Evolutionary conservation across 495 filamentous ascomycete species (phyloP).

Genomic region (Astrothelium subdiscretum): DNA sequence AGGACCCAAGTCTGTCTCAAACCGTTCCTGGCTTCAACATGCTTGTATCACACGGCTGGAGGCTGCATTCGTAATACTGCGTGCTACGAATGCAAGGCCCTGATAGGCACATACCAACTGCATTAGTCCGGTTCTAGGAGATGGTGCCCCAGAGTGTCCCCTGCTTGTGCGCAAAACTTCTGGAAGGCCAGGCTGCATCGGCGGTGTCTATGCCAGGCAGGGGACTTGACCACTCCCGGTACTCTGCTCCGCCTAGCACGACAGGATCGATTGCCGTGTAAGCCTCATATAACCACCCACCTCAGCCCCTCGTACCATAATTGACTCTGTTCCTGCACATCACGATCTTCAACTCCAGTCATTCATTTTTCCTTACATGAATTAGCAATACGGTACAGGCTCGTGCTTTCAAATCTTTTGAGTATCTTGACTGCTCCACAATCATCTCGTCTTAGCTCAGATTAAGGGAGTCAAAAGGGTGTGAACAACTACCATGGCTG

Average conservation of each 20-base stretch:
- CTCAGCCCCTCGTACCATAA: neutral
- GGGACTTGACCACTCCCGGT: neutral
- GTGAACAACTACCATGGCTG: constrained; percentile 10
- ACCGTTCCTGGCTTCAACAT: neutral
- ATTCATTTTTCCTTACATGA: neutral
- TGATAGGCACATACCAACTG: neutral
- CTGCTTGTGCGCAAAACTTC: neutral
- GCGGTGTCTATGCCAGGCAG: neutral
- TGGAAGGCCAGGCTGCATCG: neutral
- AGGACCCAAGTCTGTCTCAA: neutral
- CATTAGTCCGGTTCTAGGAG: no score
- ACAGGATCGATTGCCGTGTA: neutral
- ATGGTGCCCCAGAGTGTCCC: neutral
- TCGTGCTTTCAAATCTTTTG: neutral
- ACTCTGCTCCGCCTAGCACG: neutral
- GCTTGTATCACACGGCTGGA: no score
- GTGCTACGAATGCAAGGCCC: neutral
- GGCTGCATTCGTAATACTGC: neutral
- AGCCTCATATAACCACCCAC: neutral
- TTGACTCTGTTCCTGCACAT: neutral
- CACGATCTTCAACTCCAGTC: neutral
- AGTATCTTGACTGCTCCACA: neutral
- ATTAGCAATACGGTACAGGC: neutral
- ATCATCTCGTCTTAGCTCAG: neutral
- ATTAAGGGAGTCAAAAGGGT: neutral